Percentiles rank a stretch among this genome's conserved stretches.
Conservation (phyloP, 2,329 filamentous ascomycete species). For the Alternaria postmessia region DNA sequence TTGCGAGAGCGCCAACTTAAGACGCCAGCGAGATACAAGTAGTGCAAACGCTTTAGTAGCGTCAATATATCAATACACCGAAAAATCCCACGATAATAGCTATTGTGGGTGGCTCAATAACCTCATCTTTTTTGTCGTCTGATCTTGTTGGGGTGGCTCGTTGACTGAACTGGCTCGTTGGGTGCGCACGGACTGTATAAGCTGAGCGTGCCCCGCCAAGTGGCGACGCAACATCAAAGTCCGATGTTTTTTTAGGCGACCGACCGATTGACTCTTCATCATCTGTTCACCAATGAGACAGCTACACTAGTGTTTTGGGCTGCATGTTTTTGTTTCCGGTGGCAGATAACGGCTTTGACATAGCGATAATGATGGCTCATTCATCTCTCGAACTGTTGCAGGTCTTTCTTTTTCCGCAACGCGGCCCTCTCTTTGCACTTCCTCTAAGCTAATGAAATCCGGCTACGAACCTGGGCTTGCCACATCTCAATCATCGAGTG, state of each 20-base stretch:
- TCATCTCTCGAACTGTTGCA: not conserved
- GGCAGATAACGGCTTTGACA: conserved; percentile 1
- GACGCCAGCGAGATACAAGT: too few relatives aligned
- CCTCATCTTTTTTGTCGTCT: too few relatives aligned
- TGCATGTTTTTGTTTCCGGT: not conserved
- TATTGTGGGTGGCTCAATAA: too few relatives aligned
- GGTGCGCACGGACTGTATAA: too few relatives aligned
- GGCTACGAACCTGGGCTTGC: not conserved
- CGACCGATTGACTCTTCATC: not conserved
- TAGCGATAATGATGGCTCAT: not conserved
- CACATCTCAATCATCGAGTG: not conserved
- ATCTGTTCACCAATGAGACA: conserved; percentile 7
- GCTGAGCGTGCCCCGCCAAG: conserved; percentile 4
- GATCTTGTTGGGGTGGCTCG: too few relatives aligned
- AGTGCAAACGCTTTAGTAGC: too few relatives aligned
- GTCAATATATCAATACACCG: too few relatives aligned
- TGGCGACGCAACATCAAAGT: conserved; percentile 5
- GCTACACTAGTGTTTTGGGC: not conserved
- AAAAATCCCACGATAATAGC: too few relatives aligned
- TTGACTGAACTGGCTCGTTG: too few relatives aligned
- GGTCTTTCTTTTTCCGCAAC: not conserved
- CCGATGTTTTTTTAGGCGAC: conserved; percentile 10
- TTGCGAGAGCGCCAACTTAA: too few relatives aligned
- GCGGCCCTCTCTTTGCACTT: not conserved
- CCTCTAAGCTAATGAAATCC: conserved; percentile 1